These are phyloP conservation scores for Microcos paniculata DNA, from an alignment of 345 rosid species.

Conservation along the genomic window DNA sequence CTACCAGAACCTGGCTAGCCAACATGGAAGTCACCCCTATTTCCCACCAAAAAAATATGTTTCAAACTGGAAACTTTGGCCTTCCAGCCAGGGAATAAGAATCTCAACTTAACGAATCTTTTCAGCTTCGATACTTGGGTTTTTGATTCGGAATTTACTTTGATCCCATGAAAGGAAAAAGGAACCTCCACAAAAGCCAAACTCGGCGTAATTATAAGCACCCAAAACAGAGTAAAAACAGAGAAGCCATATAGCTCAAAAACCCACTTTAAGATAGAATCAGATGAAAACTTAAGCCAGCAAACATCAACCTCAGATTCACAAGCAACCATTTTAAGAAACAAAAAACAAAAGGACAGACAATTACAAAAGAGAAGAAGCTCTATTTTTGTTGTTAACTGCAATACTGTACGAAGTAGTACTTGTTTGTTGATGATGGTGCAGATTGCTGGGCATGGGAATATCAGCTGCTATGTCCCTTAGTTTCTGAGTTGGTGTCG, in stretches of 20 bases:
- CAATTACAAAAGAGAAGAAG: not conserved
- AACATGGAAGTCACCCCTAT: too few relatives aligned
- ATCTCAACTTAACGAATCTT: too few relatives aligned
- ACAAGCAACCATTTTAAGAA: not conserved
- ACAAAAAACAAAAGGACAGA: not conserved
- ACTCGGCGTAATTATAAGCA: not conserved
- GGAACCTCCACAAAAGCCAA: not conserved
- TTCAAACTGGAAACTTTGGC: too few relatives aligned
- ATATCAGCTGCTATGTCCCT: not conserved
- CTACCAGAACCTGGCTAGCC: too few relatives aligned
- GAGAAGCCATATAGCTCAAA: not conserved
- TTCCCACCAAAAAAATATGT: too few relatives aligned
- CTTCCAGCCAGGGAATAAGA: too few relatives aligned
- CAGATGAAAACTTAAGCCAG: not conserved
- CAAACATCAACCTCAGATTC: not conserved
- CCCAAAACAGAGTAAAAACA: not conserved
- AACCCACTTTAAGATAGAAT: not conserved
- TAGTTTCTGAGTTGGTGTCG: not conserved
- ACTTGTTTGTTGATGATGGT: not conserved
- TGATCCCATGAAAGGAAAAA: not conserved
- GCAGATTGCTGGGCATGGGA: not conserved
- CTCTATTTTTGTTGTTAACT: not conserved
- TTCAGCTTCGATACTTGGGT: not conserved
- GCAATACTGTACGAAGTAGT: too few relatives aligned
- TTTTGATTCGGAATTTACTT: not conserved